phyloP scores from a whole-genome alignment of 2,329 filamentous ascomycete species.

The Talaromyces sp. region DNA sequence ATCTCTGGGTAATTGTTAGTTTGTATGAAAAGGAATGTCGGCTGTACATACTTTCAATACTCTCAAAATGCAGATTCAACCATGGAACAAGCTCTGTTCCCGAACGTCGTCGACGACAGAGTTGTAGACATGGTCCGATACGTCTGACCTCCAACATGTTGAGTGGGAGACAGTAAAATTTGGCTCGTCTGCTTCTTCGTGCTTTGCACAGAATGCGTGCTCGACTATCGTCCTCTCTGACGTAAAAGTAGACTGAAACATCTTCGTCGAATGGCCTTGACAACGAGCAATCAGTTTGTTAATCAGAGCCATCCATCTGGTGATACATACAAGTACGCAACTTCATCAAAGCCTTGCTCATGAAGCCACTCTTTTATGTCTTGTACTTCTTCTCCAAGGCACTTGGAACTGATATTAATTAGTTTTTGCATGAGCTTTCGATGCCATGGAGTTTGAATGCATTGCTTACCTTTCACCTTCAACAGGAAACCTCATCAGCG shows the following conservation, averaged over 20 bases:
- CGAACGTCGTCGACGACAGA: conserved; percentile 37
- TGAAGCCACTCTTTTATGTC: conserved; percentile 33
- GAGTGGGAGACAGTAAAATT: conserved; percentile 52
- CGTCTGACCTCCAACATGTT: conserved; percentile 45
- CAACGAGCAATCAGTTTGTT: too few relatives aligned
- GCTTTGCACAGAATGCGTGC: conserved; percentile 56
- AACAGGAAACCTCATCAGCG: conserved; percentile 32
- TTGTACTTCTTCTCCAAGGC: conserved; percentile 32
- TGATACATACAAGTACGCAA: conserved; percentile 39
- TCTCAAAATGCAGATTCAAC: conserved; percentile 55
- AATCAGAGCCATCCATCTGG: too few relatives aligned
- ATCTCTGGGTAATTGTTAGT: conserved; percentile 42
- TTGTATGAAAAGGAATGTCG: neutral
- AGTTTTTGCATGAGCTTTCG: neutral
- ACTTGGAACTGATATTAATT: conserved; percentile 34
- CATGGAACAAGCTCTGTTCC: conserved; percentile 50
- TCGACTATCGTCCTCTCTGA: conserved; percentile 52
- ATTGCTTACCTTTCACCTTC: conserved; percentile 33
- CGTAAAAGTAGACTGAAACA: conserved; percentile 52
- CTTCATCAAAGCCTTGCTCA: conserved; percentile 37
- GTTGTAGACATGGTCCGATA: conserved; percentile 38
- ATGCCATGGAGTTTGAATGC: neutral
- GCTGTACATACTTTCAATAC: conserved; percentile 51
- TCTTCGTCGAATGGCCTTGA: conserved; percentile 45
- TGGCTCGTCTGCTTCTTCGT: conserved; percentile 40